These are phyloP conservation scores for Candida endomychidarum DNA, from an alignment of 805 yeast species.

Conservation along the genomic window DNA sequence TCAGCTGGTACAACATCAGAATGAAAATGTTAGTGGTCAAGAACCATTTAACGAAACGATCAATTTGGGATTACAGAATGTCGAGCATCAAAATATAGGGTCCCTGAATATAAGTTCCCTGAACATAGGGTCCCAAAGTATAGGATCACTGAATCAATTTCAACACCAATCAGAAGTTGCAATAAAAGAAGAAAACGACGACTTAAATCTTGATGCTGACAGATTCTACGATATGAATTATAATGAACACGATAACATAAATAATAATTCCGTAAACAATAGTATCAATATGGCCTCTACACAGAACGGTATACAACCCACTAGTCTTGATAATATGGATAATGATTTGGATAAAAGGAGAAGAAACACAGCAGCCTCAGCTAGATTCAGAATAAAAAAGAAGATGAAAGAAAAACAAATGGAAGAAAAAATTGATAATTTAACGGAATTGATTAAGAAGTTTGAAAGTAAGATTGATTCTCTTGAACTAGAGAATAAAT, in stretches of 20 bases:
- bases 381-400: conserved; percentile 62
- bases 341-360: conserved; percentile 49
- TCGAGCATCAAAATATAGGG: no score
- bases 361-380: conserved; percentile 65
- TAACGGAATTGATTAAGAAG: conserved; percentile 44
- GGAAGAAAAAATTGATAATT: conserved; percentile 46
- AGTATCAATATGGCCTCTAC: no score
- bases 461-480: conserved; percentile 50
- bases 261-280: no score
- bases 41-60: not conserved
- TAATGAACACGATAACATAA: not conserved
- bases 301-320: not conserved
- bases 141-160: no score
- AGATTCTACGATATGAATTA: conserved; percentile 3
- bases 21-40: not conserved
- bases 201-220: not conserved
- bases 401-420: conserved; percentile 58
- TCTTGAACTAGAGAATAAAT: conserved; percentile 61
- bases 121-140: conserved; percentile 1
- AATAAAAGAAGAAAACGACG: not conserved
- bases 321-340: conserved; percentile 10
- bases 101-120: not conserved
- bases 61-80: no score
- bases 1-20: conserved; percentile 28
- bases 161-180: no score